Percentiles rank a stretch among this genome's conserved stretches.
Conservation (phyloP, 371 early-diverging fungal genomes). For the Apophysomyces elegans region DNA sequence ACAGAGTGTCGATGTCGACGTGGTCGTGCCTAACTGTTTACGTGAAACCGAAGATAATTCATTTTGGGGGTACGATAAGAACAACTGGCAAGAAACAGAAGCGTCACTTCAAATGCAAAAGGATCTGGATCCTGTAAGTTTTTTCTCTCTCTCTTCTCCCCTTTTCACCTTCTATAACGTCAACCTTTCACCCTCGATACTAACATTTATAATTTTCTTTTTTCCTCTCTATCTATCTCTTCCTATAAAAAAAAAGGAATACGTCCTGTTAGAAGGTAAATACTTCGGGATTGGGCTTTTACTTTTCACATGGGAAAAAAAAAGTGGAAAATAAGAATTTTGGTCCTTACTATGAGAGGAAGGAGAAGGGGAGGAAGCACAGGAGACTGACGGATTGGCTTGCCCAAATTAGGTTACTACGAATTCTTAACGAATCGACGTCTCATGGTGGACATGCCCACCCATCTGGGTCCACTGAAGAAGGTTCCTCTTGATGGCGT, state of each 20-base stretch:
- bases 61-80: slow-evolving; percentile 64
- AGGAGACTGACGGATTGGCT: slow-evolving; percentile 6
- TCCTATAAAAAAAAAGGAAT: slow-evolving; percentile 24
- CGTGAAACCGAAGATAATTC: slow-evolving; percentile 35
- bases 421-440: slow-evolving; percentile 46
- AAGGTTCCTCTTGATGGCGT: slow-evolving; percentile 47
- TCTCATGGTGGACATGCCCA: slow-evolving; percentile 56
- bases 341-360: slow-evolving; percentile 6
- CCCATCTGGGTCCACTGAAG: slow-evolving; percentile 31
- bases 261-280: slow-evolving; percentile 47
- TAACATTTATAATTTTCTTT: neutral
- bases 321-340: neutral
- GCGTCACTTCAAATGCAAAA: slow-evolving; percentile 54
- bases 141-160: neutral
- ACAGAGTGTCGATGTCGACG: slow-evolving; percentile 65
- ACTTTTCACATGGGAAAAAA: slow-evolving; percentile 5
- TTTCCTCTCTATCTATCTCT: slow-evolving; percentile 4
- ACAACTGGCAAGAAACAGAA: slow-evolving; percentile 69
- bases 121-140: slow-evolving; percentile 49
- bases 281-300: neutral
- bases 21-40: slow-evolving; percentile 69
- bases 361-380: slow-evolving; percentile 4
- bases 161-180: neutral
- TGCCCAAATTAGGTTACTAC: slow-evolving; percentile 32
- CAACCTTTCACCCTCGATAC: no score